Percentiles rank a stretch among this genome's conserved stretches.
Conservation (phyloP, 2,329 filamentous ascomycete genomes). For the Pochonia chlamydosporia region DNA sequence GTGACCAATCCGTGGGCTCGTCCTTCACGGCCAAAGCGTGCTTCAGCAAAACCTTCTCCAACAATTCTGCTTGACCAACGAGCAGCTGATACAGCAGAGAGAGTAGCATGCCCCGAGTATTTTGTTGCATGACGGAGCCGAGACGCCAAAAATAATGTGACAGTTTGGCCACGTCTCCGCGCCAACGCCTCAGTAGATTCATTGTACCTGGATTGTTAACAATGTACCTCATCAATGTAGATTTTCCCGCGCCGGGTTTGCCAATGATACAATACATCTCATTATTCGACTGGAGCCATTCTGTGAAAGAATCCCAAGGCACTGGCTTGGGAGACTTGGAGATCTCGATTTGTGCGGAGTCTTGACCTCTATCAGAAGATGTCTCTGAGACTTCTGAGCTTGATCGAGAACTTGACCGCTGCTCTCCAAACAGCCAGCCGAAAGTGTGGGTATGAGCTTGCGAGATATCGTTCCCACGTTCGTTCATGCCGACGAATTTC, state of each 20-base stretch:
- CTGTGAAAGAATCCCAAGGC: conserved; percentile 9
- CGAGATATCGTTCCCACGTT: background rate
- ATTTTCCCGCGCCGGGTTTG: conserved; percentile 27
- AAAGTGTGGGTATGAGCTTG: background rate
- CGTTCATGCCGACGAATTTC: background rate
- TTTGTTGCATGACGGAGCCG: conserved; percentile 19
- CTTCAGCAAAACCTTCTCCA: background rate
- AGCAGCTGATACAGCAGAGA: conserved; percentile 17
- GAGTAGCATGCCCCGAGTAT: conserved; percentile 18
- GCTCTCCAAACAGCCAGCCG: background rate
- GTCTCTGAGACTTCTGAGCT: too few species aligned
- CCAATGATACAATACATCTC: conserved; percentile 23
- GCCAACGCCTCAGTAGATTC: conserved; percentile 15
- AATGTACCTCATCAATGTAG: conserved; percentile 25
- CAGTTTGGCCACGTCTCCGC: conserved; percentile 4
- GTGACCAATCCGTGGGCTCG: conserved; percentile 12
- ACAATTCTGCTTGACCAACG: background rate
- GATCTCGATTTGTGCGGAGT: too few species aligned
- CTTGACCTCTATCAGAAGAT: too few species aligned
- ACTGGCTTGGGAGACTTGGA: too few species aligned
- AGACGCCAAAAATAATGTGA: conserved; percentile 26
- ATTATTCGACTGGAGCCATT: conserved; percentile 11
- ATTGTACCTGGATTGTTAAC: conserved; percentile 10
- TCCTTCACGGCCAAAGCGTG: background rate
- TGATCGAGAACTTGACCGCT: too few species aligned